Evolutionary conservation across 2,329 filamentous ascomycete genomes (phyloP).

Genomic region (Teratosphaeria viscida): DNA sequence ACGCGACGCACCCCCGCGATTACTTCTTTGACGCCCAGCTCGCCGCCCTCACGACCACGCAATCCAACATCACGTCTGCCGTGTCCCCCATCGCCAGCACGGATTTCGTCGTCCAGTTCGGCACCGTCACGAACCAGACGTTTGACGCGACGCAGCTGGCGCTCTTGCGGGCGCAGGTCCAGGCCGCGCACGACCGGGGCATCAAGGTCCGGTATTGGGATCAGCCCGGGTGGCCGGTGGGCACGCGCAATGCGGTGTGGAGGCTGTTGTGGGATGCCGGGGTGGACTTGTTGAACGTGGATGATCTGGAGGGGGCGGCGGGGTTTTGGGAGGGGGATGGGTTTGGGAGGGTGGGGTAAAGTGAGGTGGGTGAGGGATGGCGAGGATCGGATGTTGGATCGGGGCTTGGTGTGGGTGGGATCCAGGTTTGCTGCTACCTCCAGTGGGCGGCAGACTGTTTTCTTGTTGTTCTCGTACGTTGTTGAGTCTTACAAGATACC

Average conservation of each 20-base stretch:
- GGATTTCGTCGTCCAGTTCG: constrained; percentile 36
- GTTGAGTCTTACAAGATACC: background rate
- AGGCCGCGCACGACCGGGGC: constrained; percentile 43
- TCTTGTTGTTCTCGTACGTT: background rate
- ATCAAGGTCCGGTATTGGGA: constrained; percentile 55
- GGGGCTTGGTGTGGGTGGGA: no score
- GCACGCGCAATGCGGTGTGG: constrained; percentile 51
- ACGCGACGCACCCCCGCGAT: constrained; percentile 12
- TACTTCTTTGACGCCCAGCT: constrained; percentile 54
- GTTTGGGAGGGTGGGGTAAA: background rate
- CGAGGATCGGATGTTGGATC: no score
- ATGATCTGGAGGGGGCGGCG: constrained; percentile 48
- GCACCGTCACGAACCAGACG: constrained; percentile 25
- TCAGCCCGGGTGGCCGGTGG: constrained; percentile 48
- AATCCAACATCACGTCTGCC: constrained; percentile 35
- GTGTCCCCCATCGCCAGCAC: constrained; percentile 47
- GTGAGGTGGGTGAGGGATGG: no score
- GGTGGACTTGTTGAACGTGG: constrained; percentile 53
- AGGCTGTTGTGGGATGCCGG: constrained; percentile 45
- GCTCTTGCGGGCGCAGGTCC: constrained; percentile 43
- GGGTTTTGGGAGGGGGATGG: constrained; percentile 28
- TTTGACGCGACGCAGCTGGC: constrained; percentile 41
- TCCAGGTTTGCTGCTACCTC: no score
- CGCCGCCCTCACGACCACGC: constrained; percentile 31
- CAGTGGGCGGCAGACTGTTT: background rate